These are phyloP conservation scores for Salpingoeca rosetta DNA, from an alignment of 78 protist species.

Conservation along the genomic window DNA sequence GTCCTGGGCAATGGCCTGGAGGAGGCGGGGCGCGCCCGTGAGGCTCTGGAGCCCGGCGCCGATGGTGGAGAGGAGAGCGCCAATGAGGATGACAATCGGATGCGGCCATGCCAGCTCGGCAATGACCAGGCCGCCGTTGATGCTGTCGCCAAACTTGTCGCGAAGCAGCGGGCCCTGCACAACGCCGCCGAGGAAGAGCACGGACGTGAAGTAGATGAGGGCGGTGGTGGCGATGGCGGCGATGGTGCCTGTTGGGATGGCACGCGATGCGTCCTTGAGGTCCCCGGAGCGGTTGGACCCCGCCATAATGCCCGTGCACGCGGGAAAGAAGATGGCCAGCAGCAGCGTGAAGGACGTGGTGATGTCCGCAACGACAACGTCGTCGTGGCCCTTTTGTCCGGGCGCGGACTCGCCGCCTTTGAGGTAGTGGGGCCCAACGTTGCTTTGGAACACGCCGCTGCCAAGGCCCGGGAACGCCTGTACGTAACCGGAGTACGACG, in stretches of 20 bases:
- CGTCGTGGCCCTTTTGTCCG: not conserved
- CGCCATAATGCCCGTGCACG: conserved; percentile 55
- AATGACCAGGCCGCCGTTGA: not conserved
- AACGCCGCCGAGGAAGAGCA: not conserved
- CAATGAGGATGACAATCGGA: not conserved
- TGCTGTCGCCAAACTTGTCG: not conserved
- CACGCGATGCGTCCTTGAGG: conserved; percentile 3
- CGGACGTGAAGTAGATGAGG: not conserved
- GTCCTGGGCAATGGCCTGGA: conserved; percentile 14
- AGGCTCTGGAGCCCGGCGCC: conserved; percentile 16
- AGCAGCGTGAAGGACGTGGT: not conserved
- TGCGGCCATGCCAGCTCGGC: conserved; percentile 9
- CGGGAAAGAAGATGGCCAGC: conserved; percentile 29
- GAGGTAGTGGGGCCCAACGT: not conserved
- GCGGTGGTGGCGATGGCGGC: conserved; percentile 6
- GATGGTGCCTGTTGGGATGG: conserved; percentile 23
- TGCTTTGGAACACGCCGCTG: not conserved
- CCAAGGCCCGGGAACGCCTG: not conserved
- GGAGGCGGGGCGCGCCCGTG: conserved; percentile 6
- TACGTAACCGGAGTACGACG: not conserved
- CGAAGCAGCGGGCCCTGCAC: not conserved
- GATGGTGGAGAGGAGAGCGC: not conserved
- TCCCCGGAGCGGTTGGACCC: conserved; percentile 62
- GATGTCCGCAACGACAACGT: not conserved
- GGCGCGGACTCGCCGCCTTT: not conserved